Base-by-base conservation (phyloP, 177 flowering plant genomes). In the Vitis hybrid region DNA sequence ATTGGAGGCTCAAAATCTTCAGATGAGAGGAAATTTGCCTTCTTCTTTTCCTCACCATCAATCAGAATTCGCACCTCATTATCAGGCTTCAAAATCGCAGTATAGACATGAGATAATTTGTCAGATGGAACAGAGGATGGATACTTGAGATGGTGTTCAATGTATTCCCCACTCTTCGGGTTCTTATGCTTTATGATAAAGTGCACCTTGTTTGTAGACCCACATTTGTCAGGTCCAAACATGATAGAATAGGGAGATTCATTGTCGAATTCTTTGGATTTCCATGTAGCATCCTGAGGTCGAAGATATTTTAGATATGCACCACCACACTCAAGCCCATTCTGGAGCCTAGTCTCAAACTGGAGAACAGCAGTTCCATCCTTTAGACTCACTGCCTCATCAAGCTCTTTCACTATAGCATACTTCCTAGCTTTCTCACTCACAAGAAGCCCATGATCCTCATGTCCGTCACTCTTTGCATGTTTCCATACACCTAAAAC, bases 181-280 rank as follows among this genome's bases (percentile, higher is more conserved):
- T 91, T 95, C 83, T 95, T 93, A 70, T 95, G 99, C 81, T 93
- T 95, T 15, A 93, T 60, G 63, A 95, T 95, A 76, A 95, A 95
- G 72, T 95, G 99, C 60, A 95, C 95, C 86, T 93, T 95, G 76
- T 95, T 93, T 11, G 98, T 95, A 51, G 85, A 68, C 6, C 99
- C 99, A 82, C 99, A 95, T 73, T 90, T 95, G 77, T 95, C 98
- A 55, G 99, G 99, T 59, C 99, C 99, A 86, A 95, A 95, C 98
- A 95, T 95, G 60, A 95, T 92, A 0, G 98, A 72, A 72, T 95
- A 95, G 3, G 99, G 99, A 55, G 97, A 91, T 51, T 95, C 97
- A 67, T 89, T 93, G 69, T 93, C 87, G 60, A 95, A 93, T 51
- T 80, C 93, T 78, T 87, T 84, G 18, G 97, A 48, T 16, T 60